These are phyloP conservation scores for Boletus reticulatus DNA, from an alignment of 768 basidiomycete genomes.

Conservation along the genomic window DNA sequence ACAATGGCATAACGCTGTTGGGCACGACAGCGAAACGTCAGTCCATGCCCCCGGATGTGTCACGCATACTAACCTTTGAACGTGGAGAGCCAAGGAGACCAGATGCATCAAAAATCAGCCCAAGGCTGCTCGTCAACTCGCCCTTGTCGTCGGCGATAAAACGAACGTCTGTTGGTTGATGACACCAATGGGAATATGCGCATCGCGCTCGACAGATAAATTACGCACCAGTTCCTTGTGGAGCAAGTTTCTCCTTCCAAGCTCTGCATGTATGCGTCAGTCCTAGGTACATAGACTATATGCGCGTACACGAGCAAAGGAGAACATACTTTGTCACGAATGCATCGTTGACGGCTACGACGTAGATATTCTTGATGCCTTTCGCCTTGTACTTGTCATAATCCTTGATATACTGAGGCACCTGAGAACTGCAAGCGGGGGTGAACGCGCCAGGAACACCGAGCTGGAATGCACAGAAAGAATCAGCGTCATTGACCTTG, in stretches of 20 bases:
- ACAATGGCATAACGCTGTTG: constrained; percentile 54
- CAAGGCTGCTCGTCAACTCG: constrained; percentile 49
- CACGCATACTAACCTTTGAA: constrained; percentile 51
- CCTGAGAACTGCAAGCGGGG: constrained; percentile 63
- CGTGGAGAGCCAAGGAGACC: constrained; percentile 63
- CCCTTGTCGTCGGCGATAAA: constrained; percentile 73
- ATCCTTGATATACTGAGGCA: constrained; percentile 61
- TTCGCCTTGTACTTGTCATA: constrained; percentile 74
- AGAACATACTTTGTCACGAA: constrained; percentile 55
- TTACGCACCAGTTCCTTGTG: constrained; percentile 50
- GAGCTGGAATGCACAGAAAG: constrained; percentile 38
- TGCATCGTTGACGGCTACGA: constrained; percentile 77
- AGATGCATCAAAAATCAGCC: constrained; percentile 62
- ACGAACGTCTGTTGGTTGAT: constrained; percentile 39
- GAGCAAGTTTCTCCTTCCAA: constrained; percentile 63
- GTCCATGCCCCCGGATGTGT: not conserved
- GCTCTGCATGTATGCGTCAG: constrained; percentile 40
- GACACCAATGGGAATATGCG: not conserved
- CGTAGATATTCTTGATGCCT: constrained; percentile 68
- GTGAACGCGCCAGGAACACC: constrained; percentile 80
- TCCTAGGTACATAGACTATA: not conserved
- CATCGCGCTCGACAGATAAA: not conserved
- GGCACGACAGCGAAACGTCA: not conserved
- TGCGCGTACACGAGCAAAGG: not conserved
- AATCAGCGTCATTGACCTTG: not conserved